Evolutionary conservation across 306 rosid species (phyloP), one percentile per base, ranked within the genome.

Genomic region (Begonia fuchsioides): DNA sequence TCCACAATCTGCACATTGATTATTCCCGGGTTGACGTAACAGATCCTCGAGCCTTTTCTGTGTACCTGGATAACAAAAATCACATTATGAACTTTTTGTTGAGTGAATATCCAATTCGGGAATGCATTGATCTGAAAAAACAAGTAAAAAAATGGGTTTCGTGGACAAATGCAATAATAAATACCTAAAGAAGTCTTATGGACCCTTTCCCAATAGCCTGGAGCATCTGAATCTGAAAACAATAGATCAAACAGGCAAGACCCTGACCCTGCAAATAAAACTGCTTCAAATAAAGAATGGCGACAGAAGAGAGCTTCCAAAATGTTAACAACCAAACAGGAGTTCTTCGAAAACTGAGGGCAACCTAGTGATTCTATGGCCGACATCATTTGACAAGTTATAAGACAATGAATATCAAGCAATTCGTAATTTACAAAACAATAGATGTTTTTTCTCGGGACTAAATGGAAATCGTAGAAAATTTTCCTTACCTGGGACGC

Each of bases 1-100:
- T 52, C 87, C 95, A 59, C 97, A 90, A 63, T 90, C 97, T 51
- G 97, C 95, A 15, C 97, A 90, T 41, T 26, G 50, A 55, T 40
- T 67, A 64, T 90, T 90, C 19, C 77, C 76, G 12, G 69, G 50
- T 59, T 77, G 78, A 40, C 51, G 55, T 77, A 68, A 53, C 48
- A 90, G 62, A 69, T 53, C 60, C 26, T 72, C 64, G 62, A 90
- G 51, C 69, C 82, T 79, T 66, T 63, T 70, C 13, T 62, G 84
- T 26, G 90, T 71, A 57, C 69, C 97, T 90, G 72, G 47, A 26
- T 41, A 14, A 47, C 19, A 40, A 52, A 67, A 54, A 55, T 56
- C 60, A 49, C 52, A 62, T 18, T 17, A 11, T 14, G 35, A 15
- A 41, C 50, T 47, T 3, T 67, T 50, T 59, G 52, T 10, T 41